These are phyloP conservation scores for Debaryomycetaceae sp. DNA, from an alignment of 1,139 yeast species.

Conservation along the genomic window DNA sequence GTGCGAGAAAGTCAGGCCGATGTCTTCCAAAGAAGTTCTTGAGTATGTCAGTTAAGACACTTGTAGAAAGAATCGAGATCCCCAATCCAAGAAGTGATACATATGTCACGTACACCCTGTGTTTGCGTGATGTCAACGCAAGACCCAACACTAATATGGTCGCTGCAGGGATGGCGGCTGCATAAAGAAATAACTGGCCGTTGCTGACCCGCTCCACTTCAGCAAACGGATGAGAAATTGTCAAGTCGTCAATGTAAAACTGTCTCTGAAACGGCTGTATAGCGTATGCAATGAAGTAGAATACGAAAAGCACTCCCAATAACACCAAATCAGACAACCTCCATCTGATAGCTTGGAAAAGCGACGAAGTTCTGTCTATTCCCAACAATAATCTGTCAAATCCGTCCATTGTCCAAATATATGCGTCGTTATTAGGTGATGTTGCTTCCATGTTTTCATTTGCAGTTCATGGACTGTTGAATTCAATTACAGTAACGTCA, in stretches of 20 bases:
- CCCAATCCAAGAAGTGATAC: slow-evolving; percentile 39
- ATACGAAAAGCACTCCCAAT: slow-evolving; percentile 35
- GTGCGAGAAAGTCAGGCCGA: slow-evolving; percentile 73
- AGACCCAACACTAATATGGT: slow-evolving; percentile 22
- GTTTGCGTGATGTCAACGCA: slow-evolving; percentile 29
- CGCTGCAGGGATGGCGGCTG: slow-evolving; percentile 36
- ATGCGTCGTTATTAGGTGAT: neutral
- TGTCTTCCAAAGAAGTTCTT: slow-evolving; percentile 75
- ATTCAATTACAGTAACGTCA: too few relatives aligned
- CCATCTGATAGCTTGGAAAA: slow-evolving; percentile 47
- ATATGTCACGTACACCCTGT: slow-evolving; percentile 38
- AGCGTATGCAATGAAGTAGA: slow-evolving; percentile 43
- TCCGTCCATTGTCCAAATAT: slow-evolving; percentile 6
- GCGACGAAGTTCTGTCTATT: slow-evolving; percentile 27
- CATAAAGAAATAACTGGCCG: slow-evolving; percentile 31
- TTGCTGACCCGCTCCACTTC: slow-evolving; percentile 55
- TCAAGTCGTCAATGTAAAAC: slow-evolving; percentile 43
- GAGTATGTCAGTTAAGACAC: slow-evolving; percentile 48
- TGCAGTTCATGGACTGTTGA: too few relatives aligned
- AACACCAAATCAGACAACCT: slow-evolving; percentile 54
- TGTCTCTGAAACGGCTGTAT: slow-evolving; percentile 70
- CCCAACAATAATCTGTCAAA: slow-evolving; percentile 55
- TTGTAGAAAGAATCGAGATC: slow-evolving; percentile 37
- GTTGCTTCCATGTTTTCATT: neutral
- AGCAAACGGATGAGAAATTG: slow-evolving; percentile 72